These are phyloP conservation scores for Adansonia grandidieri DNA, from an alignment of 441 rosid genomes.

Conservation along the genomic window DNA sequence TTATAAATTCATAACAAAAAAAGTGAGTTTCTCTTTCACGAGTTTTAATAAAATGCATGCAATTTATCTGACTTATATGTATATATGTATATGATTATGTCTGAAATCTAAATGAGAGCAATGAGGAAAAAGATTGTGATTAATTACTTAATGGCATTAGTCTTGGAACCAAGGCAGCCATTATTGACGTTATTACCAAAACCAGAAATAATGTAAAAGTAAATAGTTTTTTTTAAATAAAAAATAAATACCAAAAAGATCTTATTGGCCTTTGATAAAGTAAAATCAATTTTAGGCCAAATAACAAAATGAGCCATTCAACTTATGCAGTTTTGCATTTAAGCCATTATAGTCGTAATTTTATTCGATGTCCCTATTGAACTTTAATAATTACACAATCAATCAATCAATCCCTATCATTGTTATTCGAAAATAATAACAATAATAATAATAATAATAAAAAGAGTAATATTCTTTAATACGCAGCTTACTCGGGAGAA, in stretches of 20 bases:
- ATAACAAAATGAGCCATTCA: background rate
- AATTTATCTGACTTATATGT: constrained; percentile 12
- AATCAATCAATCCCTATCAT: too few relatives aligned
- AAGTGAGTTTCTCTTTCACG: background rate
- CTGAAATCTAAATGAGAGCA: constrained; percentile 11
- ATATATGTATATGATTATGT: constrained; percentile 38
- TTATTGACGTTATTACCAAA: background rate
- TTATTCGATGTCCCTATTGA: too few relatives aligned
- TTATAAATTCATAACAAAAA: background rate
- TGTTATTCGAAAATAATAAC: too few relatives aligned
- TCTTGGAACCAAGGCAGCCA: constrained; percentile 1
- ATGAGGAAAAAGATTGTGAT: background rate
- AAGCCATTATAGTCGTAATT: background rate
- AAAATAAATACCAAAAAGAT: too few relatives aligned
- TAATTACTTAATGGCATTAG: background rate
- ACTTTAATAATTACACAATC: too few relatives aligned
- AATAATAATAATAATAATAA: too few relatives aligned
- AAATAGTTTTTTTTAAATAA: too few relatives aligned
- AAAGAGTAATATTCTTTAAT: too few relatives aligned
- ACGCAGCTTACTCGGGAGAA: too few relatives aligned
- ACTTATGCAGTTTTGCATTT: background rate
- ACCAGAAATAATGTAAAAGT: background rate
- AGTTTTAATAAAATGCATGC: background rate
- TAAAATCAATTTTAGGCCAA: background rate
- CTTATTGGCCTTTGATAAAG: too few relatives aligned